Conservation (phyloP, 306 rosid genomes). For the Rosa persica region DNA sequence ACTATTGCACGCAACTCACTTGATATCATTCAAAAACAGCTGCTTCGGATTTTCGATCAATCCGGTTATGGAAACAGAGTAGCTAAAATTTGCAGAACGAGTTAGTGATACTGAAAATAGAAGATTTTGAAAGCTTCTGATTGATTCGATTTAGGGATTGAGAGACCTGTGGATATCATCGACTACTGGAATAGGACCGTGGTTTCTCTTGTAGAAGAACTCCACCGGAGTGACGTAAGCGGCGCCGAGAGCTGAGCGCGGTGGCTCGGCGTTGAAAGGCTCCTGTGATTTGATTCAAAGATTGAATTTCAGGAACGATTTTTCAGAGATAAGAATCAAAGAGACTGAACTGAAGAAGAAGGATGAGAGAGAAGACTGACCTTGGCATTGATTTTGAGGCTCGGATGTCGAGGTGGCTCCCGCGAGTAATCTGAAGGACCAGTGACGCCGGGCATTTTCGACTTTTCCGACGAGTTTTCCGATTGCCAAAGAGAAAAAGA, state of each 20-base stretch:
- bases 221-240: slow-evolving; percentile 78
- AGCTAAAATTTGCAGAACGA: slow-evolving; percentile 41
- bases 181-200: slow-evolving; percentile 79
- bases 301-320: neutral
- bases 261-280: slow-evolving; percentile 93
- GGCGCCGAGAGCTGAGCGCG: slow-evolving; percentile 52
- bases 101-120: slow-evolving; percentile 10
- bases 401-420: slow-evolving; percentile 71
- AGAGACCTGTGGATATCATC: slow-evolving; percentile 66
- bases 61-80: slow-evolving; percentile 61
- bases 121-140: neutral
- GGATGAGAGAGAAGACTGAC: slow-evolving; percentile 14
- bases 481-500: slow-evolving; percentile 1
- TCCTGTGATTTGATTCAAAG: slow-evolving; percentile 38
- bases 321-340: neutral
- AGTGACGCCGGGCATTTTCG: slow-evolving; percentile 59
- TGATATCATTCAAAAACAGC: slow-evolving; percentile 73
- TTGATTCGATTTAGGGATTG: neutral
- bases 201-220: slow-evolving; percentile 90
- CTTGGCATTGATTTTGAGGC: slow-evolving; percentile 67
- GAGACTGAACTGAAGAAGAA: neutral
- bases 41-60: slow-evolving; percentile 50
- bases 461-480: slow-evolving; percentile 1
- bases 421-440: slow-evolving; percentile 72
- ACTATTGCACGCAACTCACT: slow-evolving; percentile 36